These are phyloP conservation scores for Areca catechu DNA, from an alignment of 176 grass and related monocot species.

Conservation along the genomic window DNA sequence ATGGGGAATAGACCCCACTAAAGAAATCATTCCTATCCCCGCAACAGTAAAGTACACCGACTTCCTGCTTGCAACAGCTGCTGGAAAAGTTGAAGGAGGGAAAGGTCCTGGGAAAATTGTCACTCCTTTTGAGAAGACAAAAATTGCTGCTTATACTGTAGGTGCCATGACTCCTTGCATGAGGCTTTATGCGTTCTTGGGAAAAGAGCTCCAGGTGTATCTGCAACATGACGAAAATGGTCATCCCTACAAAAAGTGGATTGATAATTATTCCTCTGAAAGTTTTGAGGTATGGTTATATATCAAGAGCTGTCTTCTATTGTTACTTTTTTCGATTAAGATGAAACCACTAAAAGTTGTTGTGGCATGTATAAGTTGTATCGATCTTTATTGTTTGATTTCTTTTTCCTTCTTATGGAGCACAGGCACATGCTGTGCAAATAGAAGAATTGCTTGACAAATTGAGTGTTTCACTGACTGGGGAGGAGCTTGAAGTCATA, in stretches of 20 bases:
- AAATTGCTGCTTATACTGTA: slow-evolving; percentile 90
- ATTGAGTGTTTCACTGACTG: slow-evolving; percentile 77
- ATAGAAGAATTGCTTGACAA: slow-evolving; percentile 97
- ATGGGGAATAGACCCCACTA: slow-evolving; percentile 76
- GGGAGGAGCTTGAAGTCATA: slow-evolving; percentile 87
- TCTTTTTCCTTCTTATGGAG: neutral
- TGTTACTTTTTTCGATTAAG: neutral
- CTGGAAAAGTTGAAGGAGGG: slow-evolving; percentile 76
- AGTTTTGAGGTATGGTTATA: slow-evolving; percentile 64
- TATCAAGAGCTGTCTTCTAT: neutral
- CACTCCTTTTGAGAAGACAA: slow-evolving; percentile 96
- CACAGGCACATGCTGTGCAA: slow-evolving; percentile 55
- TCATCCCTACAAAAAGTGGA: slow-evolving; percentile 85
- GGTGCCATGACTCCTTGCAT: slow-evolving; percentile 88
- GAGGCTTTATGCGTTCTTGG: slow-evolving; percentile 87
- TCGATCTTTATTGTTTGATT: neutral
- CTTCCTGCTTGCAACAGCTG: slow-evolving; percentile 77
- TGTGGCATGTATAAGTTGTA: neutral
- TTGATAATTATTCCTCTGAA: slow-evolving; percentile 53
- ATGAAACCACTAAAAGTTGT: too few species aligned
- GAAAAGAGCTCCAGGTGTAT: slow-evolving; percentile 51
- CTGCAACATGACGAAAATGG: slow-evolving; percentile 44
- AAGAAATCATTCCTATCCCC: slow-evolving; percentile 48
- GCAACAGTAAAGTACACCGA: slow-evolving; percentile 77
- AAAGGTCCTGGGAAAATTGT: slow-evolving; percentile 85